Evolutionary conservation across 345 rosid species (phyloP), one percentile per base, ranked within the genome.

Genomic region (Populus ilicifolia): DNA sequence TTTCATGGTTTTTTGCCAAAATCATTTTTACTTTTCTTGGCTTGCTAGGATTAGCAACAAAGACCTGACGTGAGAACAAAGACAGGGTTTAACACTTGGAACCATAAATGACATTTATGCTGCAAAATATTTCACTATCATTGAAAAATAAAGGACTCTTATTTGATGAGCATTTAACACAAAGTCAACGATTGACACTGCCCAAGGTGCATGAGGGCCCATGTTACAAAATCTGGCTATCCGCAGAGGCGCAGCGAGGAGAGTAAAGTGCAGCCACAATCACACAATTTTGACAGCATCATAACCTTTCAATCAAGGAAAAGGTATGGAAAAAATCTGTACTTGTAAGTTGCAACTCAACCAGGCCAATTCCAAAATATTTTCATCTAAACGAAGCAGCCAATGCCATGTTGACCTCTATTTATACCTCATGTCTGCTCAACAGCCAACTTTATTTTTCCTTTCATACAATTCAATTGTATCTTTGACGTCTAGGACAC

Each of bases 21-120:
- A 96, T 96, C 85, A 91, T 85, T 80, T 91, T 93, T 54, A 96
- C 84, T 77, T 92, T 96, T 54, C 83, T 88, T 52, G 99, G 98
- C 83, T 96, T 96, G 89, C 91, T 92, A 80, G 98, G 99, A 84
- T 96, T 96, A 48, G 99, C 99, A 70, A 93, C 98, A 84, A 93
- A 96, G 78, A 96, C 93, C 97, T 93, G 85, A 76, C 78, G 8
- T 70, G 46, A 43, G 36, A 70, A 23, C 27, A 64, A 48, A 21
- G 17, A 46, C 48, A 38, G 71, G 1, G 69, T 17, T 29, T 21
- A 63, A 25, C 36, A 30, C 64, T 78, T 17, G 21, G 35, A 69
- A 3, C 30, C 48, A 8, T 35, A 6, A 17, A 44, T 48, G 30
- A 27, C 30, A 74, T 74, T 33, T 46, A 33, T 66, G 46, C 63